Base-by-base conservation (phyloP, 2,329 filamentous ascomycete species). In the Ambrosiella xylebori region DNA sequence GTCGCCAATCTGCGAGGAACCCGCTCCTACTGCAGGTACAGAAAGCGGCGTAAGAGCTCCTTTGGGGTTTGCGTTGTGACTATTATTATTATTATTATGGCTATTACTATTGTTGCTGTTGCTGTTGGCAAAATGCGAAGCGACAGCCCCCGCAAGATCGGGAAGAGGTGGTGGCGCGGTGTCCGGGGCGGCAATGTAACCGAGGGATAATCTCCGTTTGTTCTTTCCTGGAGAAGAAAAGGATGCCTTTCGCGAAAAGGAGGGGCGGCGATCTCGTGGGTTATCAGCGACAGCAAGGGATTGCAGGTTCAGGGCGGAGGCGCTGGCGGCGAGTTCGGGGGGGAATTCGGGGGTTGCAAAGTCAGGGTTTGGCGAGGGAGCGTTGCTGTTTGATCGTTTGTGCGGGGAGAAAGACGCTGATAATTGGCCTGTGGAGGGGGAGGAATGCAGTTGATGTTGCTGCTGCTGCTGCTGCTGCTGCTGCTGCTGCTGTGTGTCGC, bases 81-180 rank as follows among this genome's bases (percentile, higher is more conserved):
- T 11, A n/a, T 15, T 51, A 9, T 15, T 17, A 41, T 38, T 27
- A 15, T 7, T 17, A 27, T 27, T 39, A 35, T 11, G 13, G 17
- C n/a, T 38, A 49, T 19, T n/a, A 47, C 15, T 51, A n/a, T 12
- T 38, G 17, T 11, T 9, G 27, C 27, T 5, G 15, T 9, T 37
- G n/a, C n/a, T 40, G 38, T 8, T 27, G 5, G 65, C 62, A 61
- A 66, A 61, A 64, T 68, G 57, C 62, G 74, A 73, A 3, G 74
- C 71, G 50, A 72, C 71, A n/a, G 74, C 66, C 58, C 77, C 72
- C 3, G 74, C 74, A 67, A 76, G 76, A 56, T 78, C 74, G 51
- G 76, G 76, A 15, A 80, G 70, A 5, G 76, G 74, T n/a, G 76
- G 76, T 39, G 76, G 77, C 50, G 69, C 70, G 19, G 72, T 63